These are phyloP conservation scores for Boletus bicolor DNA, from an alignment of 768 basidiomycete genomes.

Conservation along the genomic window DNA sequence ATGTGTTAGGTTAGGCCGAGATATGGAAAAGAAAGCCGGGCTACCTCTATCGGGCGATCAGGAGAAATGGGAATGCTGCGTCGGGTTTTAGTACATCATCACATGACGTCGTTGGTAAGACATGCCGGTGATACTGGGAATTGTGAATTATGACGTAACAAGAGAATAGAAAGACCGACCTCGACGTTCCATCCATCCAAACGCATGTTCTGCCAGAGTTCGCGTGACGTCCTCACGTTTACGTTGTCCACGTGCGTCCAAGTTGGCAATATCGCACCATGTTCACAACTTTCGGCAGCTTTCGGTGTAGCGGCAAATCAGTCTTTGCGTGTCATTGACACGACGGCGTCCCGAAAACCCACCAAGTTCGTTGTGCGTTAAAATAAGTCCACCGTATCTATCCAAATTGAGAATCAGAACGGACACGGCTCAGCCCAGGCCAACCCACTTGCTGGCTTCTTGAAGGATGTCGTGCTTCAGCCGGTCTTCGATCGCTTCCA, in stretches of 20 bases:
- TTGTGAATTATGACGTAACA: conserved; percentile 9
- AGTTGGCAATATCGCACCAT: conserved; percentile 79
- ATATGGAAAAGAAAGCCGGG: conserved; percentile 7
- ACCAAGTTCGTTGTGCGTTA: conserved; percentile 94
- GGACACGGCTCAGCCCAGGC: background rate
- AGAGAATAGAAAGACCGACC: conserved; percentile 35
- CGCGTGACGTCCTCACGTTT: conserved; percentile 83
- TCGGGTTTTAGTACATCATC: conserved; percentile 11
- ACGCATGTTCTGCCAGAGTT: conserved; percentile 81
- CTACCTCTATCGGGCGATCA: conserved; percentile 84
- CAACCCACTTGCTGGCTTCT: conserved; percentile 64
- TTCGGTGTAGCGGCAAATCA: conserved; percentile 3
- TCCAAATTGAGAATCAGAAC: conserved; percentile 9
- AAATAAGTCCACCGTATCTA: conserved; percentile 84
- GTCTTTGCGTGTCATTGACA: background rate
- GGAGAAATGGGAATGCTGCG: conserved; percentile 90
- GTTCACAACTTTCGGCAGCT: conserved; percentile 59
- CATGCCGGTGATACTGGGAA: conserved; percentile 72
- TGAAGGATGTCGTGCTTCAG: conserved; percentile 88
- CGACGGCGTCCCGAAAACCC: conserved; percentile 19
- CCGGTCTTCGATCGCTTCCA: conserved; percentile 88
- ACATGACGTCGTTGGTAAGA: conserved; percentile 1
- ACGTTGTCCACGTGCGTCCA: conserved; percentile 87
- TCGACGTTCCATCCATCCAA: conserved; percentile 90
- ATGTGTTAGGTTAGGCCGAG: background rate